A percentile compares a stretch with the other conserved stretches of the same genome.
Evolutionary conservation across 2,329 filamentous ascomycete genomes (phyloP).

Genomic region (Scedosporium minutisporum): DNA sequence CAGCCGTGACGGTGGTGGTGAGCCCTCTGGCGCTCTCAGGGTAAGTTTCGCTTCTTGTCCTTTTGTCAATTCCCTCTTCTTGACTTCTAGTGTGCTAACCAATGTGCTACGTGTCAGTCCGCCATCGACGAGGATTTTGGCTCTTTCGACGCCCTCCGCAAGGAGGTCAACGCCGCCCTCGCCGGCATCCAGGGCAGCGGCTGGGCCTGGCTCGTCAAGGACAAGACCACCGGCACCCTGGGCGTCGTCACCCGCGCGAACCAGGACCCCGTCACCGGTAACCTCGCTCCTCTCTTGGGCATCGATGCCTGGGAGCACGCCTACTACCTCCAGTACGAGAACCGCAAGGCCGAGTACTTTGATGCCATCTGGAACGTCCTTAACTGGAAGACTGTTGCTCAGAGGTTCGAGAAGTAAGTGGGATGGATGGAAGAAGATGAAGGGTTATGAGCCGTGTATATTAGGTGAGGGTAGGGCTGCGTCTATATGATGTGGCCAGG

Average conservation of each 20-base stretch:
- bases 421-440: neutral
- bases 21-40: conserved; percentile 52
- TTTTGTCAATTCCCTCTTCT: neutral
- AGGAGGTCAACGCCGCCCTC: conserved; percentile 58
- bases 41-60: conserved; percentile 16
- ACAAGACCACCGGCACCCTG: conserved; percentile 52
- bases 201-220: conserved; percentile 82
- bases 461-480: neutral
- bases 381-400: conserved; percentile 87
- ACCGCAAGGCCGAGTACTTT: conserved; percentile 95
- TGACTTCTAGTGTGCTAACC: neutral
- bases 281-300: conserved; percentile 72
- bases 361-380: conserved; percentile 86
- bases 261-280: conserved; percentile 81
- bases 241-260: conserved; percentile 66
- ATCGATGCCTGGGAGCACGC: conserved; percentile 96
- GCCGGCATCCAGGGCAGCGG: conserved; percentile 76
- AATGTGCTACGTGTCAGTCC: conserved; percentile 21
- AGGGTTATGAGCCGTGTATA: neutral
- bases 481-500: no score
- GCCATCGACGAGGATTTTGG: conserved; percentile 61
- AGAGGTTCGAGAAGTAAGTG: conserved; percentile 52
- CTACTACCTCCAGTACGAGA: conserved; percentile 93
- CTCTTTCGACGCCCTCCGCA: conserved; percentile 51
- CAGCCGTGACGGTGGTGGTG: conserved; percentile 50